These are phyloP conservation scores for Chalaropsis ovoidea DNA, from an alignment of 2,329 filamentous ascomycete species.

Conservation along the genomic window DNA sequence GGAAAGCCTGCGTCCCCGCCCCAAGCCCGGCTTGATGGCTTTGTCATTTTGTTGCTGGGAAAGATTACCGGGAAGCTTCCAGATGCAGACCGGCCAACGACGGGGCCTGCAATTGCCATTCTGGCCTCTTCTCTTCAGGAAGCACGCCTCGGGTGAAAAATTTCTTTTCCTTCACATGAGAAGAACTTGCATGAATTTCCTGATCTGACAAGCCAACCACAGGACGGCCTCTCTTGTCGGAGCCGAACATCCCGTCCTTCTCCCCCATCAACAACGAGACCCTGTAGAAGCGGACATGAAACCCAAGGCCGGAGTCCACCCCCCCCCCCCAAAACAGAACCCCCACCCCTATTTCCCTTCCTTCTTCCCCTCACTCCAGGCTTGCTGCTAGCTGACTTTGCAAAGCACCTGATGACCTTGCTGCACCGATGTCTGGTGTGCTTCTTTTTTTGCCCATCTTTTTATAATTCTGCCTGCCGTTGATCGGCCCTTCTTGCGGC, in stretches of 20 bases:
- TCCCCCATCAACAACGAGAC: background rate
- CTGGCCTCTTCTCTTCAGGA: background rate
- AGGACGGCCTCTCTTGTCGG: background rate
- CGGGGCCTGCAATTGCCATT: background rate
- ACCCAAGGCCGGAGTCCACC: background rate
- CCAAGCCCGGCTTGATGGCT: background rate
- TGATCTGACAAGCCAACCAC: conserved; percentile 7
- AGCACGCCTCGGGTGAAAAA: background rate
- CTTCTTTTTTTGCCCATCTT: background rate
- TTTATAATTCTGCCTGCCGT: background rate
- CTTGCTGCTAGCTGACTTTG: conserved; percentile 2
- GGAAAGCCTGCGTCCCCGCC: no score
- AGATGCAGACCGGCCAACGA: background rate
- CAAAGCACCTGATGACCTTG: background rate
- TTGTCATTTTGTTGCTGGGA: background rate
- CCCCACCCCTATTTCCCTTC: conserved; percentile 7
- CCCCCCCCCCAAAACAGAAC: background rate
- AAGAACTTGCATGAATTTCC: background rate
- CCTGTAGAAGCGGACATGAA: conserved; percentile 3
- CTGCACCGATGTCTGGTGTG: background rate
- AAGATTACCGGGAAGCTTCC: no score
- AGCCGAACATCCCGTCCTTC: background rate
- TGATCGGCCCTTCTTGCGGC: conserved; percentile 13
- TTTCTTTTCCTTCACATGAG: conserved; percentile 13
- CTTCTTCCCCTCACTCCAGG: conserved; percentile 7